Base-by-base conservation (phyloP, 2,329 filamentous ascomycete species). In the Trichoderma pleuroti region DNA sequence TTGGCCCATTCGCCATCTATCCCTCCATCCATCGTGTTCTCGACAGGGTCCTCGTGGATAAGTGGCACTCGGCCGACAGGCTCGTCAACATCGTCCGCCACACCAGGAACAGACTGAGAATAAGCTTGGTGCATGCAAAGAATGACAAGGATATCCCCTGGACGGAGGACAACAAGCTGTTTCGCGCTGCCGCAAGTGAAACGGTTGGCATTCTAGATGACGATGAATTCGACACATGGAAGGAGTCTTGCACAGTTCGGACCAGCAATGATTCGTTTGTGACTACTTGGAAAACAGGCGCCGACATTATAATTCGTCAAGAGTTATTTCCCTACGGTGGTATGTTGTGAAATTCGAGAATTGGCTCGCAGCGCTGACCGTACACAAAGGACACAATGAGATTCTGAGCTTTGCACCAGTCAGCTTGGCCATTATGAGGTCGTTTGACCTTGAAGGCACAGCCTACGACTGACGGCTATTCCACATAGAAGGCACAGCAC, bases 111-210 rank as follows among this genome's bases (percentile, higher is more conserved):
- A 83, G 83, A 76, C 73, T 96, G 11, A 86, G 90, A 26, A 81
- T 98, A 24, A 90, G 87, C 56, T 82, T 98, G 54, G 82, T 98
- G 3, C 95, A 98, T 76, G 92, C 94, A 18, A 86, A 87, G 68
- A 88, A 97, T 76, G 95, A 98, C 78, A 83, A 84, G 71, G 93
- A 97, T 75, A 97, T 98, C 72, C 90, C 92, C 0, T 95, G 89
- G 82, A 86, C 83, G 1, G 90, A 94, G 76, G 89, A 90, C 56
- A 86, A 91, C 74, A 84, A 83, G 74, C 80, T 93, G 1, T 93
- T 92, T 77, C 82, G 82, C 34, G 84, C 86, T 0, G 87, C 90
- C 0, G 87, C 87, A 2, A 85, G 84, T 67, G 86, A 87, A 57
- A 84, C 84, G 2, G 77, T 82, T 3, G 79, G 78, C 7, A 75